Base-by-base conservation (phyloP, 108 stramenopile genomes). In the Discostella pseudostelligera region DNA sequence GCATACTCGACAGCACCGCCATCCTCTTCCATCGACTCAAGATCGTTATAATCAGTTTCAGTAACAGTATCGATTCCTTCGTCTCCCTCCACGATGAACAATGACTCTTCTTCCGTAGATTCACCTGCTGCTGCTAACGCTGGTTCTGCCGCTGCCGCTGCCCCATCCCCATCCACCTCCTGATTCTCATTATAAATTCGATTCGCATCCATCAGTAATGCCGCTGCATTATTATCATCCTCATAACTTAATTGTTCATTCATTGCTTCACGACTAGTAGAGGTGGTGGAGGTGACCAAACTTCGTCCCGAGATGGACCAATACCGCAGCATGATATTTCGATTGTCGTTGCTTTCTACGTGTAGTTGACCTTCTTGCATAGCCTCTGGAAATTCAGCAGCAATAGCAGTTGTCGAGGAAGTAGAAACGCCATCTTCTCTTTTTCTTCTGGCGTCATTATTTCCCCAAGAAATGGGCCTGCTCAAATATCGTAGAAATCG, bases 231-330 rank as follows among this genome's bases (percentile, higher is more conserved):
- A 17, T 55, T 45, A 12, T 19, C 54, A 25, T 49, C 37, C 26
- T 21, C 64, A 14, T 28, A 10, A 45, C 8, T 44, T 2, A 62
- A n/a, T 5, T 21, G 10, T 20, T 24, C 28, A 46, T 16, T 37
- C 25, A 40, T 40, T 50, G 4, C 55, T 56, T 72, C 55, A 7
- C 39, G 22, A 13, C 32, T 28, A 8, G 17, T 8, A 17, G 42
- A 21, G 22, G 48, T 26, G 1, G 47, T 26, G 1, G 47, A 49
- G 12, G 26, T 20, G 3, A 76, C 61, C 25, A 76, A 47, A 68
- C 56, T 76, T 36, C 74, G 66, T 10, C 74, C 74, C 26, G 74
- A 62, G 3, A 76, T 36, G 4, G 67, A 61, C 74, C 74, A 76
- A 44, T 76, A 76, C 7, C 50, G 59, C 28, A 59, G 20, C 46